Conservation (phyloP, 1,139 yeast species). For the Dujonia santamariae region DNA sequence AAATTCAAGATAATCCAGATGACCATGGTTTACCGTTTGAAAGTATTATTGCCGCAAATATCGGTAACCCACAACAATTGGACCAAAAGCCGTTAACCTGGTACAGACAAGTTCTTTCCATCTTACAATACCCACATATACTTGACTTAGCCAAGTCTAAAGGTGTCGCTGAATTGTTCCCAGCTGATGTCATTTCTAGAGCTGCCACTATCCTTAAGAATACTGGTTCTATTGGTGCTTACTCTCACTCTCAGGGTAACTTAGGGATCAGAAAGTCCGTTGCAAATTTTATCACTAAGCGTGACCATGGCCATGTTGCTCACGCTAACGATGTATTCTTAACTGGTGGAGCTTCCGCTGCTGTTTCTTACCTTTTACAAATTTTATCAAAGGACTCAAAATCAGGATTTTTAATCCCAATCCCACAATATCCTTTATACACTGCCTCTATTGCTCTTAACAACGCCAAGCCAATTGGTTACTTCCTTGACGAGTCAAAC, state of each 20-base stretch:
- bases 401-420: conserved; percentile 89
- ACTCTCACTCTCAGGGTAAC: conserved; percentile 90
- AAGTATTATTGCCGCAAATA: conserved; percentile 81
- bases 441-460: conserved; percentile 87
- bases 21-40: conserved; percentile 72
- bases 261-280: conserved; percentile 67
- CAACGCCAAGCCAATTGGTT: conserved; percentile 82
- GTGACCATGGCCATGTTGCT: conserved; percentile 54
- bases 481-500: conserved; percentile 73
- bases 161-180: conserved; percentile 37
- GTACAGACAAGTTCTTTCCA: conserved; percentile 84
- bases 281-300: conserved; percentile 69
- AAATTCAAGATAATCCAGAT: conserved; percentile 44
- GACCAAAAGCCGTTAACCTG: conserved; percentile 94
- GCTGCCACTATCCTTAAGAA: conserved; percentile 59
- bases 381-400: conserved; percentile 63
- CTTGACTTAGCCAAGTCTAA: conserved; percentile 31
- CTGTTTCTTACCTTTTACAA: conserved; percentile 73
- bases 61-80: conserved; percentile 96
- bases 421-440: conserved; percentile 95
- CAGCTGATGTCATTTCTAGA: conserved; percentile 69
- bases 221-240: conserved; percentile 88
- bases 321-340: conserved; percentile 72
- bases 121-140: conserved; percentile 80
- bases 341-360: conserved; percentile 93